These are phyloP conservation scores for Aspergillus steynii DNA, from an alignment of 495 filamentous ascomycete genomes.

Conservation along the genomic window DNA sequence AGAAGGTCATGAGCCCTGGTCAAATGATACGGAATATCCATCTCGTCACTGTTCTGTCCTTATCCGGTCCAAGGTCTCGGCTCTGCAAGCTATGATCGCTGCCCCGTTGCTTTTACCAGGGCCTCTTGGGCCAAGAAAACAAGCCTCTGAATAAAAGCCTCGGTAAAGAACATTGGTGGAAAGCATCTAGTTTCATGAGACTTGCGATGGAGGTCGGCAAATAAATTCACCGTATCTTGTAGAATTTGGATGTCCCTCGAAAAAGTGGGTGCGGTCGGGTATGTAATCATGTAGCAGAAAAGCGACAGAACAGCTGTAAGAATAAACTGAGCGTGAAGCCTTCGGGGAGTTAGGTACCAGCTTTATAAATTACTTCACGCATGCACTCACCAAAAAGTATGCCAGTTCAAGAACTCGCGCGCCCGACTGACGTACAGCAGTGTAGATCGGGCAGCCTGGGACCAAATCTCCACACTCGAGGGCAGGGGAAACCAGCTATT, in stretches of 20 bases:
- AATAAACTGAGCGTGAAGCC: constrained; percentile 30
- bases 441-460: constrained; percentile 26
- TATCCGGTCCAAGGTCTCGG: background rate
- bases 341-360: background rate
- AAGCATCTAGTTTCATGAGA: constrained; percentile 14
- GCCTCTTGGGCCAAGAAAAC: constrained; percentile 4
- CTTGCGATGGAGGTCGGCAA: constrained; percentile 5
- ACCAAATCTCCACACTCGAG: constrained; percentile 29
- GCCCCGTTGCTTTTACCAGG: background rate
- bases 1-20: background rate
- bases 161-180: constrained; percentile 23
- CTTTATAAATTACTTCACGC: too few relatives aligned
- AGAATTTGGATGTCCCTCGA: constrained; percentile 21
- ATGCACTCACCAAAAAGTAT: constrained; percentile 25
- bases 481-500: constrained; percentile 7
- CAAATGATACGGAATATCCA: background rate
- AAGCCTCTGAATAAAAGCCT: constrained; percentile 20
- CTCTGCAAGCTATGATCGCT: too few relatives aligned
- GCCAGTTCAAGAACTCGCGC: constrained; percentile 22
- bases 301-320: constrained; percentile 24
- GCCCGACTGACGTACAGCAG: constrained; percentile 26
- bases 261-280: constrained; percentile 16
- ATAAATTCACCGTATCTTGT: constrained; percentile 15
- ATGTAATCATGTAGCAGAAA: constrained; percentile 23
- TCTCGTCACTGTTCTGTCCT: background rate